phyloP scores from a whole-genome alignment of 2,329 filamentous ascomycete species.

The Hirsutella thompsonii region DNA sequence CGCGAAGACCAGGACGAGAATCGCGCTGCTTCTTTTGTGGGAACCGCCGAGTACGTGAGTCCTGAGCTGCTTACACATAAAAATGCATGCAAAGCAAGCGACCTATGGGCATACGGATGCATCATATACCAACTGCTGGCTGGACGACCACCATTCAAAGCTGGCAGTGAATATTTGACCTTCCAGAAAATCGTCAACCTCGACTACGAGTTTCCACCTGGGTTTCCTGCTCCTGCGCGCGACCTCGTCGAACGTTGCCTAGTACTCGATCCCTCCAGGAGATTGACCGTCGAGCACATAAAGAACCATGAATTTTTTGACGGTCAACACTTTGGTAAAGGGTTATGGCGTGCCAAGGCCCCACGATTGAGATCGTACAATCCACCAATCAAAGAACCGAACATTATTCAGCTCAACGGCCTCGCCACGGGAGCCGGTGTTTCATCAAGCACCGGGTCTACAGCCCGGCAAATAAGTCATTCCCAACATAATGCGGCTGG shows the following conservation, averaged over 20 bases:
- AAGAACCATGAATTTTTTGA: slow-evolving; percentile 95
- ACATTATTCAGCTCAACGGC: slow-evolving; percentile 61
- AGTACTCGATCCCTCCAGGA: slow-evolving; percentile 72
- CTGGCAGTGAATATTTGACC: slow-evolving; percentile 86
- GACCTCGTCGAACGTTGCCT: slow-evolving; percentile 85
- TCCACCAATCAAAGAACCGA: slow-evolving; percentile 61
- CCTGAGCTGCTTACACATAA: slow-evolving; percentile 95
- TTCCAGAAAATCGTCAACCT: slow-evolving; percentile 96
- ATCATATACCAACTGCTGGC: slow-evolving; percentile 92
- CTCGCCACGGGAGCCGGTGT: slow-evolving; percentile 16
- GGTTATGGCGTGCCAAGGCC: slow-evolving; percentile 79
- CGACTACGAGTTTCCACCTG: slow-evolving; percentile 84
- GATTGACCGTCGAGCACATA: slow-evolving; percentile 88
- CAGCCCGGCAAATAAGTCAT: slow-evolving; percentile 18
- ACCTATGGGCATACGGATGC: slow-evolving; percentile 96
- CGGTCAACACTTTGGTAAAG: slow-evolving; percentile 70
- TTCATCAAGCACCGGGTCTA: slow-evolving; percentile 13
- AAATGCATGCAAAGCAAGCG: slow-evolving; percentile 93
- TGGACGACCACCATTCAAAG: slow-evolving; percentile 97
- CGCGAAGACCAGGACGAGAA: slow-evolving; percentile 43
- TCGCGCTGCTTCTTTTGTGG: slow-evolving; percentile 87
- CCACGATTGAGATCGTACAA: slow-evolving; percentile 77
- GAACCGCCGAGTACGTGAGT: slow-evolving; percentile 95
- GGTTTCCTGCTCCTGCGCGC: slow-evolving; percentile 74
- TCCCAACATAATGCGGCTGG: slow-evolving; percentile 26